Evolutionary conservation across 2,329 filamentous ascomycete genomes (phyloP), one percentile per base, ranked within the genome.

Genomic region (Lithohypha guttulata): DNA sequence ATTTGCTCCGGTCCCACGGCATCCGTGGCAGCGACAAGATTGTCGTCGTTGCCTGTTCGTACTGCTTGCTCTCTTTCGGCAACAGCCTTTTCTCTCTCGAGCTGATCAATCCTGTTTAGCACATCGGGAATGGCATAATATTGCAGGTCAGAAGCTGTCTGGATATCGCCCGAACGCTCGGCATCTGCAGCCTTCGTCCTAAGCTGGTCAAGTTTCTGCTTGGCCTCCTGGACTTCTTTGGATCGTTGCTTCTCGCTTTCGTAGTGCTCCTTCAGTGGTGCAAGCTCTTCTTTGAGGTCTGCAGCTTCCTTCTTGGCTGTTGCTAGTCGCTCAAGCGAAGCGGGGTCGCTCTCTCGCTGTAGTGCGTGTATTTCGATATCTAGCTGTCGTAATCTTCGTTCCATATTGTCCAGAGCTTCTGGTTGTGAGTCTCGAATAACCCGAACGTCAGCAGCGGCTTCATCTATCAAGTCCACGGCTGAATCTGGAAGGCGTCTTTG

Each of bases 81-180:
- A 33, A 73, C 75, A 11, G 75, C 75, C 61, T 93, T 89, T 47
- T 89, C 81, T 35, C 69, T 69, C 64, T 98, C 91, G 7, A 96
- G 75, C 44, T 75, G 66, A 55, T 80, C 77, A 61, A 98, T 98
- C 46, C 79, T 73, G 19, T 70, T 62, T 58, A 91, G 79, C 51
- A 93, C 83, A 56, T 96, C 89, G 0, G 91, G 91, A 49, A 98
- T 96, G 45, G 89, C 91, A 57, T 94, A 94, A 68, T 96, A 96
- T 59, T 93, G 82, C 47, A 98, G 73, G 62, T 98, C 91, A 33
- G 91, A 93, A 43, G 89, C 91, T 29, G 82, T 86, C 50, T 77
- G 73, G 47, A 91, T 78, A 57, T 96, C 85, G 39, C 84, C 79
- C 46, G 79, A 75, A 58, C 93, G 81, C 59, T 85, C 83, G n/a